Evolutionary conservation across 179 eudicot species (phyloP).

Genomic region (Patellifolia procumbens): DNA sequence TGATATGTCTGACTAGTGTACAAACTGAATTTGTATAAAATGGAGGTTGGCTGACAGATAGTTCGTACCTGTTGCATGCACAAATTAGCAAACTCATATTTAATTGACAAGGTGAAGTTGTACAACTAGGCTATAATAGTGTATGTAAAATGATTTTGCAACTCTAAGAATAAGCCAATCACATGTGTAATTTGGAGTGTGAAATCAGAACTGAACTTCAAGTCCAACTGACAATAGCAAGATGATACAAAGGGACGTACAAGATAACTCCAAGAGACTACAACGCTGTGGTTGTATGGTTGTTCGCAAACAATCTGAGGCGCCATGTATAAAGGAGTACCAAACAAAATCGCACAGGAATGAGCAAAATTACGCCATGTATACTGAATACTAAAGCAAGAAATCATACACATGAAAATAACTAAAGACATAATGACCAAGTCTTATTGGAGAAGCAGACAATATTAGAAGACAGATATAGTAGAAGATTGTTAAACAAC

Average conservation of each 20-base stretch:
- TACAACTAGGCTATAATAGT: not conserved
- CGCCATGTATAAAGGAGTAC: constrained; percentile 98
- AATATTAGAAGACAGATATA: not conserved
- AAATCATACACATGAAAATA: not conserved
- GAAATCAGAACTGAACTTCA: not conserved
- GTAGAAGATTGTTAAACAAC: not conserved
- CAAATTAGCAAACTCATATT: not conserved
- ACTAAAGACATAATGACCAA: not conserved
- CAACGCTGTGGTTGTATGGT: constrained; percentile 96
- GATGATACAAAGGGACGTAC: constrained; percentile 46
- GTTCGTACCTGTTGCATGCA: constrained; percentile 71
- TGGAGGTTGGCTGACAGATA: constrained; percentile 96
- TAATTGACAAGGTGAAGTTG: not conserved
- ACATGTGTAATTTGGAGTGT: not conserved
- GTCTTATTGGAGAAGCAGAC: not conserved
- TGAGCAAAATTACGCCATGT: not conserved
- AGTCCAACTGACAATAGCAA: not conserved
- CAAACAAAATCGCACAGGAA: constrained; percentile 33
- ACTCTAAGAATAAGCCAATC: not conserved
- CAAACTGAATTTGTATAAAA: constrained; percentile 91
- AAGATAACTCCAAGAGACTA: constrained; percentile 98
- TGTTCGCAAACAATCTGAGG: constrained; percentile 96
- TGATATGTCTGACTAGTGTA: constrained; percentile 84
- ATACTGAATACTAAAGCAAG: not conserved
- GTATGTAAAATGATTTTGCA: not conserved